These are phyloP conservation scores for Fusarium brevicatenulatum DNA, from an alignment of 2,329 filamentous ascomycete genomes.

Conservation along the genomic window DNA sequence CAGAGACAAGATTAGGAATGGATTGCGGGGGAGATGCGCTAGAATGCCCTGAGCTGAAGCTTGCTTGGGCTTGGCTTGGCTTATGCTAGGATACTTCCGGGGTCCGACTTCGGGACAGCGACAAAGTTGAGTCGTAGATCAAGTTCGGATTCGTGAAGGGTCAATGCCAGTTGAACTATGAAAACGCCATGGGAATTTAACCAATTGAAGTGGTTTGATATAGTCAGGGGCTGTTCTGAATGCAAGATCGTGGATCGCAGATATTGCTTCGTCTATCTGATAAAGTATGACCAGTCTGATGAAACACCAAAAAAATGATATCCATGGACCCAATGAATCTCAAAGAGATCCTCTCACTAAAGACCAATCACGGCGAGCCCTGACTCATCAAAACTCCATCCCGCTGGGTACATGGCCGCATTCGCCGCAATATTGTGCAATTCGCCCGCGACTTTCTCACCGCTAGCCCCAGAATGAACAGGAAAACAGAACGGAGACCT, in stretches of 20 bases:
- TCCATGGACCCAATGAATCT: slow-evolving; percentile 8
- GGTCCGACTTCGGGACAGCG: slow-evolving; percentile 22
- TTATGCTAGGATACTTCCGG: neutral
- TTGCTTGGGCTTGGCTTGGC: neutral
- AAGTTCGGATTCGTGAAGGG: slow-evolving; percentile 6
- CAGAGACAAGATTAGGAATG: slow-evolving; percentile 17
- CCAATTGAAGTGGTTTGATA: slow-evolving; percentile 15
- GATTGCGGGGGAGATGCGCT: slow-evolving; percentile 27
- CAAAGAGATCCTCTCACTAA: neutral
- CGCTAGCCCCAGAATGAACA: slow-evolving; percentile 29
- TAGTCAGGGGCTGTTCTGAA: neutral
- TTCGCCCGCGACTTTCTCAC: slow-evolving; percentile 21
- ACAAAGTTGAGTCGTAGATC: slow-evolving; percentile 17
- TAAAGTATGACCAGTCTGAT: slow-evolving; percentile 11
- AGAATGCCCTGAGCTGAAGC: slow-evolving; percentile 15
- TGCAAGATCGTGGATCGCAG: neutral
- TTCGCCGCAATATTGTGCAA: slow-evolving; percentile 25
- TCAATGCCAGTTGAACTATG: slow-evolving; percentile 5
- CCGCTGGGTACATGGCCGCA: slow-evolving; percentile 25
- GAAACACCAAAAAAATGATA: slow-evolving; percentile 19
- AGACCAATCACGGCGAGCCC: slow-evolving; percentile 28
- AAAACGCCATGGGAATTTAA: neutral
- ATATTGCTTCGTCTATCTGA: slow-evolving; percentile 5
- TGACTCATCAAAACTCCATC: slow-evolving; percentile 30
- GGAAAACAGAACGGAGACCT: slow-evolving; percentile 16